These are phyloP conservation scores for Sclerotinia borealis DNA, from an alignment of 2,329 filamentous ascomycete species.

Conservation along the genomic window DNA sequence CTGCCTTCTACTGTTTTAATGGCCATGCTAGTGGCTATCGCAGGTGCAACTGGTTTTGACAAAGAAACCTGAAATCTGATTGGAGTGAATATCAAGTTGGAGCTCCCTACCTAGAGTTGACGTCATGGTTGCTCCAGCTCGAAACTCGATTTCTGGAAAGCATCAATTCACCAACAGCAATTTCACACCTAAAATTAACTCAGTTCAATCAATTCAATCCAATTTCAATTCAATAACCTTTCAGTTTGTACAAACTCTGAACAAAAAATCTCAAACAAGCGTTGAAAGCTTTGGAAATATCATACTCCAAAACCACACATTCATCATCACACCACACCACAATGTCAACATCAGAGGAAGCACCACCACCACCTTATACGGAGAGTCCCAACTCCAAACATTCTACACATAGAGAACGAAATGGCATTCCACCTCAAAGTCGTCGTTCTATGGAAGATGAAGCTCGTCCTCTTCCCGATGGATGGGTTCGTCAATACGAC, in stretches of 20 bases:
- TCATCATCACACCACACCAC: neutral
- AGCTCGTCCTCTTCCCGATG: conserved; percentile 44
- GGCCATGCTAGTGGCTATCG: neutral
- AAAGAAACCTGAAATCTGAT: neutral
- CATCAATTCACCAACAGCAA: neutral
- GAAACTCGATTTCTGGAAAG: neutral
- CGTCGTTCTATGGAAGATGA: conserved; percentile 59
- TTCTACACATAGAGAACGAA: conserved; percentile 34
- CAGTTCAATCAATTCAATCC: too few relatives aligned
- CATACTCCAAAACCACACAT: neutral
- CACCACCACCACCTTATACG: conserved; percentile 35
- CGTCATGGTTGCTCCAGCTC: too few relatives aligned
- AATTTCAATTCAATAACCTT: too few relatives aligned
- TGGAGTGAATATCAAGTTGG: neutral
- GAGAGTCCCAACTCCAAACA: conserved; percentile 24
- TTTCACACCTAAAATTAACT: too few relatives aligned
- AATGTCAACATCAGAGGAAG: conserved; percentile 15
- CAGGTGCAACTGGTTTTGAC: too few relatives aligned
- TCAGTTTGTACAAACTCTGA: too few relatives aligned
- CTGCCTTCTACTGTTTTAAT: neutral
- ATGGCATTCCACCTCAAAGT: conserved; percentile 46
- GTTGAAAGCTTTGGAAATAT: neutral
- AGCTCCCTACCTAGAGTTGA: too few relatives aligned
- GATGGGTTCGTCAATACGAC: conserved; percentile 54
- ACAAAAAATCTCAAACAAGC: neutral